phyloP scores from a whole-genome alignment of 768 basidiomycete species.

The Boletus reticulatus region DNA sequence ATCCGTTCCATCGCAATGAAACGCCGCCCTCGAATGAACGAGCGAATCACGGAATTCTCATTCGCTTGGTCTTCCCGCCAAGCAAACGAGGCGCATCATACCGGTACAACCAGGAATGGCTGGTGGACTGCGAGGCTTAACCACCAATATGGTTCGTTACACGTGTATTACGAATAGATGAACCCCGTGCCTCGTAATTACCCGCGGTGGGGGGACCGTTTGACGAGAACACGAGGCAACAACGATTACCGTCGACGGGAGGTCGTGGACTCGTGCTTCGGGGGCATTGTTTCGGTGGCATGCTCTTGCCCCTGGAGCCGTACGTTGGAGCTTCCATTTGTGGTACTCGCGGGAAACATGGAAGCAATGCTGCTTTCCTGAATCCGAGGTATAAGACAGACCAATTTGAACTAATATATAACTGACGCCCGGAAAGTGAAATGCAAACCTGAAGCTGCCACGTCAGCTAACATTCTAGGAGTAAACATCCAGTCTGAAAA shows the following conservation, averaged over 20 bases:
- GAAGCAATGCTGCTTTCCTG: conserved; percentile 9
- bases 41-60: conserved; percentile 3
- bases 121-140: conserved; percentile 8
- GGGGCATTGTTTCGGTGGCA: conserved; percentile 6
- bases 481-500: not conserved
- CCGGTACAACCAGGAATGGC: not conserved
- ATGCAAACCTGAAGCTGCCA: conserved; percentile 1
- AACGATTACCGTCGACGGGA: conserved; percentile 8
- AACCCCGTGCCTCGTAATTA: conserved; percentile 17
- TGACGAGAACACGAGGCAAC: conserved; percentile 30
- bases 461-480: not conserved
- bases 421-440: not conserved
- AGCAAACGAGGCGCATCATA: not conserved
- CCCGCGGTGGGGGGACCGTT: conserved; percentile 9
- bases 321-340: conserved; percentile 1
- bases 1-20: conserved; percentile 8
- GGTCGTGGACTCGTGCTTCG: not conserved
- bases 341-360: conserved; percentile 1
- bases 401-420: not conserved
- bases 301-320: not conserved
- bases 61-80: not conserved
- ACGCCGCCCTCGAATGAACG: conserved; percentile 1
- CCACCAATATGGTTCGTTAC: conserved; percentile 13
- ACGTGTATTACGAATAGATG: conserved; percentile 19
- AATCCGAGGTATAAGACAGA: conserved; percentile 13